Conservation (phyloP, 1,139 yeast species). For the Yamadazyma buinensis region DNA sequence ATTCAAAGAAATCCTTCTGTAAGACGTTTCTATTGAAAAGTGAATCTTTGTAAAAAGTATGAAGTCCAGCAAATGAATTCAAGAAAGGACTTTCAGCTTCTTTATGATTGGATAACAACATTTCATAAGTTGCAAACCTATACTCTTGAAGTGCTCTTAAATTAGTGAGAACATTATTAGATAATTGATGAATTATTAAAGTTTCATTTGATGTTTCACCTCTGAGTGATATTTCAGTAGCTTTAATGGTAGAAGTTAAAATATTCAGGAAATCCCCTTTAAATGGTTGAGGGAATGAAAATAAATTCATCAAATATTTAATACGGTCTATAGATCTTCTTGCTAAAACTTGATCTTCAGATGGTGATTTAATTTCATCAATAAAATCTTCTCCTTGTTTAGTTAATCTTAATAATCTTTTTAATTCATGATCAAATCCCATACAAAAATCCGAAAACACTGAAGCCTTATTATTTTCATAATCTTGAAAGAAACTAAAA, state of each 20-base stretch:
- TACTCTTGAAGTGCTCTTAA: slow-evolving; percentile 53
- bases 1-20: slow-evolving; percentile 53
- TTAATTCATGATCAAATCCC: slow-evolving; percentile 22
- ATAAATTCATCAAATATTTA: slow-evolving; percentile 32
- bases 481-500: slow-evolving; percentile 17
- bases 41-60: slow-evolving; percentile 21
- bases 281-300: slow-evolving; percentile 38
- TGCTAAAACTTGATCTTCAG: slow-evolving; percentile 25
- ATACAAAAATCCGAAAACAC: slow-evolving; percentile 28
- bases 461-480: slow-evolving; percentile 13
- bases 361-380: slow-evolving; percentile 8
- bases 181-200: slow-evolving; percentile 52
- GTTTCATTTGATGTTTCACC: slow-evolving; percentile 43
- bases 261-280: slow-evolving; percentile 35
- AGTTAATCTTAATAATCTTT: slow-evolving; percentile 22
- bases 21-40: slow-evolving; percentile 27
- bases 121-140: slow-evolving; percentile 29
- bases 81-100: slow-evolving; percentile 29
- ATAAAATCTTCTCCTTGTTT: slow-evolving; percentile 28
- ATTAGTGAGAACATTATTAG: slow-evolving; percentile 55
- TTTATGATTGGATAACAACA: slow-evolving; percentile 25
- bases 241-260: slow-evolving; percentile 55
- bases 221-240: slow-evolving; percentile 64
- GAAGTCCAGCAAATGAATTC: slow-evolving; percentile 32
- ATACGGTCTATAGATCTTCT: slow-evolving; percentile 29